Evolutionary conservation across 23 red algal species (phyloP).

Genomic region (Pyropia haitanensis): DNA sequence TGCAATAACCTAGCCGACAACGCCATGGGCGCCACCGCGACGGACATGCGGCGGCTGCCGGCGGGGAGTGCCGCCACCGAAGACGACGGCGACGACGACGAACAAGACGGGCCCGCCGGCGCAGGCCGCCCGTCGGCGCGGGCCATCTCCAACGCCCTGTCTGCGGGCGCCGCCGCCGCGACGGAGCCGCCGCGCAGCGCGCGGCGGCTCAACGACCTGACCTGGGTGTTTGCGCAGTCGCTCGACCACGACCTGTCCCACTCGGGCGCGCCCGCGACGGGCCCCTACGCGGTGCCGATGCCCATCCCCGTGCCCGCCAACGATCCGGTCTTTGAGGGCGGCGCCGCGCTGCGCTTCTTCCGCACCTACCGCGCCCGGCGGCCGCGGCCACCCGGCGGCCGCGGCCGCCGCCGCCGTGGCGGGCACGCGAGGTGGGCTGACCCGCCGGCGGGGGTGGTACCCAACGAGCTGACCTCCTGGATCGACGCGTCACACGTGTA

Average conservation of each 20-base stretch:
- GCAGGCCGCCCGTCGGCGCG: constrained; percentile 20
- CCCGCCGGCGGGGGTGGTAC: not conserved
- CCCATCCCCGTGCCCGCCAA: constrained; percentile 20
- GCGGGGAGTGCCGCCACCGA: too few species aligned
- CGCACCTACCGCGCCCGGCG: constrained; percentile 9
- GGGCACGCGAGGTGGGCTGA: too few species aligned
- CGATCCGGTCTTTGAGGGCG: constrained; percentile 15
- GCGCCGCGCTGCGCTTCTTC: constrained; percentile 9
- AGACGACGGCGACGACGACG: too few species aligned
- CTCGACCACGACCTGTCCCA: constrained; percentile 29
- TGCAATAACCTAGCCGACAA: constrained; percentile 8
- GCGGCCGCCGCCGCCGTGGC: too few species aligned
- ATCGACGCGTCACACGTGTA: constrained; percentile 19
- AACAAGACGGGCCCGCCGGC: not conserved
- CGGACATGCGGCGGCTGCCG: too few species aligned
- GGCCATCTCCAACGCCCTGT: constrained; percentile 37
- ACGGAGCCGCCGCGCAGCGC: constrained; percentile 6
- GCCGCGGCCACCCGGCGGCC: too few species aligned
- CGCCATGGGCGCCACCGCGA: constrained; percentile 2
- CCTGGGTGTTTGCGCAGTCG: constrained; percentile 27
- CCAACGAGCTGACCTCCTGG: constrained; percentile 9
- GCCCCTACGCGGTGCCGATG: not conserved
- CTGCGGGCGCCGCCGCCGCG: not conserved
- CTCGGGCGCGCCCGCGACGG: not conserved
- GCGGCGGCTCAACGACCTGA: constrained; percentile 23